phyloP scores from a whole-genome alignment of 306 rosid species.

The Casuarina cunninghamiana region DNA sequence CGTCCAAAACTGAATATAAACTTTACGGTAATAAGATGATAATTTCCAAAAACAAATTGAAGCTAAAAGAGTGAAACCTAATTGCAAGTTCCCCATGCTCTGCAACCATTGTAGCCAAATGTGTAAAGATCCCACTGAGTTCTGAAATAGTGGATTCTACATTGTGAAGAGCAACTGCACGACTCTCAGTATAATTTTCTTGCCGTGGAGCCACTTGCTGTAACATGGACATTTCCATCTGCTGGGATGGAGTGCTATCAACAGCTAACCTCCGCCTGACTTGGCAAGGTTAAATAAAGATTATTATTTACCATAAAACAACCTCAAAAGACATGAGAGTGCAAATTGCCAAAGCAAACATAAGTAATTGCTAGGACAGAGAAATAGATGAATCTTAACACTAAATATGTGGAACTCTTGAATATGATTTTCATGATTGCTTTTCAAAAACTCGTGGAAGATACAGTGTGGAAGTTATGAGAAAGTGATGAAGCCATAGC shows the following conservation, averaged over 20 bases:
- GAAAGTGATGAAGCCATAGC: background rate
- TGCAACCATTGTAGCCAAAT: slow-evolving; percentile 97
- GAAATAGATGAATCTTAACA: background rate
- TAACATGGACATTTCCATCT: slow-evolving; percentile 93
- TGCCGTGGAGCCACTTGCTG: slow-evolving; percentile 93
- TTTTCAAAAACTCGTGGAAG: background rate
- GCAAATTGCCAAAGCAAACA: background rate
- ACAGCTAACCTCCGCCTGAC: slow-evolving; percentile 85
- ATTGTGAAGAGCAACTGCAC: slow-evolving; percentile 78
- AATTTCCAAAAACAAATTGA: slow-evolving; percentile 2
- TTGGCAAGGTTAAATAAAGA: slow-evolving; percentile 37
- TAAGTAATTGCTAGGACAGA: background rate
- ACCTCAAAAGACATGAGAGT: background rate
- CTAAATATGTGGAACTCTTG: background rate
- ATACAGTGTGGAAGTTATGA: background rate
- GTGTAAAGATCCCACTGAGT: slow-evolving; percentile 87
- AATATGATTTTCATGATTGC: background rate
- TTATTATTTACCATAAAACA: slow-evolving; percentile 21
- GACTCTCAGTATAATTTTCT: slow-evolving; percentile 66
- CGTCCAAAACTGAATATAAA: slow-evolving; percentile 16
- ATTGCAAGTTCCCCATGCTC: slow-evolving; percentile 98
- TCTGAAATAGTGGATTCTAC: slow-evolving; percentile 96
- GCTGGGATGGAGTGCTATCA: slow-evolving; percentile 83
- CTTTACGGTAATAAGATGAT: slow-evolving; percentile 5
- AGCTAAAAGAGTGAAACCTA: slow-evolving; percentile 57